Evolutionary conservation across 257 asterid species (phyloP).

Genomic region (Scutellaria minor): DNA sequence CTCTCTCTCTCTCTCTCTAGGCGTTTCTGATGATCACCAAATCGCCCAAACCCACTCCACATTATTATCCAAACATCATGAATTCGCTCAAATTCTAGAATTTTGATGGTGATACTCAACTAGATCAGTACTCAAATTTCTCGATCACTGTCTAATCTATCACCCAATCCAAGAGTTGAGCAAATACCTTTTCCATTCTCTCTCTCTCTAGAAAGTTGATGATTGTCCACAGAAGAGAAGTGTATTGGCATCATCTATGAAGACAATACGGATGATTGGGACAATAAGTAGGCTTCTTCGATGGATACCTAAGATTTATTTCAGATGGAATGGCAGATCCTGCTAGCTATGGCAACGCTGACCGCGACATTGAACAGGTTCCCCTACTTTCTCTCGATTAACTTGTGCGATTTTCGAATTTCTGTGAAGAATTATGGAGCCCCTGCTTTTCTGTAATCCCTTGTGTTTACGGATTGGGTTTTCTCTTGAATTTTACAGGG

Average conservation of each 20-base stretch:
- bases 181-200: not conserved
- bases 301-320: constrained; percentile 65
- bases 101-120: constrained; percentile 20
- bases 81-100: constrained; percentile 35
- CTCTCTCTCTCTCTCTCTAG: constrained; percentile 33
- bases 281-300: constrained; percentile 47
- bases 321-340: constrained; percentile 99
- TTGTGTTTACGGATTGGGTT: not conserved
- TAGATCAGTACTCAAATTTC: constrained; percentile 36
- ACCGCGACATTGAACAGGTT: constrained; percentile 90
- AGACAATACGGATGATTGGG: constrained; percentile 65
- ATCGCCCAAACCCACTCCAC: constrained; percentile 39
- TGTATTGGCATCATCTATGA: constrained; percentile 61
- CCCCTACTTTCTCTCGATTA: constrained; percentile 1
- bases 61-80: constrained; percentile 33
- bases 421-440: not conserved
- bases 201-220: constrained; percentile 50
- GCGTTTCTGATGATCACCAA: constrained; percentile 31
- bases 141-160: constrained; percentile 10
- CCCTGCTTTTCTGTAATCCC: not conserved
- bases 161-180: constrained; percentile 27
- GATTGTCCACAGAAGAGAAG: constrained; percentile 52
- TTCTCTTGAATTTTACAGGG: not conserved
- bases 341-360: constrained; percentile 82
- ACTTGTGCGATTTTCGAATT: not conserved